phyloP scores from a whole-genome alignment of 768 basidiomycete species.

The Mycena olivaceomarginata region DNA sequence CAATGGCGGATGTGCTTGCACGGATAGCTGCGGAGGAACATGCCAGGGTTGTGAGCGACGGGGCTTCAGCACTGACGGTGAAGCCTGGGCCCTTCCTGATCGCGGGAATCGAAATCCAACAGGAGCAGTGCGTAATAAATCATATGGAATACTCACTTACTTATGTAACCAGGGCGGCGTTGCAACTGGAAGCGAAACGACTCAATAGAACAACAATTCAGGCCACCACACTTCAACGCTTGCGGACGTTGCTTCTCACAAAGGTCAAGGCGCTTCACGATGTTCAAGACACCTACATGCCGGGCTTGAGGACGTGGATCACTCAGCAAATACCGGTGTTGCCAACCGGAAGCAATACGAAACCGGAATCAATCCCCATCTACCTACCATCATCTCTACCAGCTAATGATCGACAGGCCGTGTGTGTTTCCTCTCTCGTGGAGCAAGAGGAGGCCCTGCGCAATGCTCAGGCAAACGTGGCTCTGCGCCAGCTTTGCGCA shows the following conservation, averaged over 20 bases:
- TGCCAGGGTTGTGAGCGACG: slow-evolving; percentile 4
- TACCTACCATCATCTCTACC: slow-evolving; percentile 47
- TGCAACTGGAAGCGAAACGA: background rate
- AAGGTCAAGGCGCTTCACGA: too few species aligned
- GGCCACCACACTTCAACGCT: too few species aligned
- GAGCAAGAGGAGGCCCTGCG: slow-evolving; percentile 45
- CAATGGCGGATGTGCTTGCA: slow-evolving; percentile 30
- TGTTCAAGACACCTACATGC: background rate
- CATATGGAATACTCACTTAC: background rate
- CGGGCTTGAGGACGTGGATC: background rate
- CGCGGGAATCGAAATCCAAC: slow-evolving; percentile 35
- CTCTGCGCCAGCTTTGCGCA: too few species aligned
- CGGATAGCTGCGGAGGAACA: slow-evolving; percentile 42
- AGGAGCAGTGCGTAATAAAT: slow-evolving; percentile 22
- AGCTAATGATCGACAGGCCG: background rate
- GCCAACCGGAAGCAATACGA: slow-evolving; percentile 15
- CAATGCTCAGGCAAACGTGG: slow-evolving; percentile 37
- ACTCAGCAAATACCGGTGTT: background rate
- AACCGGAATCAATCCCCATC: slow-evolving; percentile 21
- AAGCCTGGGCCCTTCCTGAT: slow-evolving; percentile 36
- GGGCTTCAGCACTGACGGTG: background rate
- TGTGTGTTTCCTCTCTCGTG: slow-evolving; percentile 37
- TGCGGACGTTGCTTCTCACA: too few species aligned
- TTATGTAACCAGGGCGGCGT: background rate
- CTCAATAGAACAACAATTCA: too few species aligned